Base-by-base conservation (phyloP, 2,329 filamentous ascomycete species). In the Alternaria longipes region DNA sequence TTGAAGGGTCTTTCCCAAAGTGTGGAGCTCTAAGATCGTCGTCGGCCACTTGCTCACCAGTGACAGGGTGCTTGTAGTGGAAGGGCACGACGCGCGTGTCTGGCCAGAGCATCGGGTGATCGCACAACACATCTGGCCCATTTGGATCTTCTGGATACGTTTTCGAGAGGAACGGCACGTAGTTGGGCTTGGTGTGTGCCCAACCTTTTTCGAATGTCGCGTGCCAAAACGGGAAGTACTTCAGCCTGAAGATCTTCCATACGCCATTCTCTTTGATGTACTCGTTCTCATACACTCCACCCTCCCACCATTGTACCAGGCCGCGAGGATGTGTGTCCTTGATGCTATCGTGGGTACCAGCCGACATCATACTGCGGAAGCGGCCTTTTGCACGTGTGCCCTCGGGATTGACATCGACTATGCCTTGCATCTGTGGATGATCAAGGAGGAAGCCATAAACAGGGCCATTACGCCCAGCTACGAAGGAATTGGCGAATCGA, bases 201-300 rank as follows among this genome's bases (percentile, higher is more conserved):
- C 85, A 87, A 34, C 85, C 85, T 41, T 80, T 81, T 72, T 84
- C 83, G 59, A 84, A 83, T 28, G 84, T 81, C 14, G 70, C 74
- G 50, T 87, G 85, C 85, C 85, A 87, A 74, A 87, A 86, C 1
- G 85, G 84, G 67, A 86, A 86, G 72, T 86, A 86, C 42, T 84
- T 81, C 62, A 85, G 81, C 34, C 82, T 78, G 72, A 84, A 84
- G 24, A 86, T 80, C 74, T 84, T 85, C 85, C 85, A 87, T 5
- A 81, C 76, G 5, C 84, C 84, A 60, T 83, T 73, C 66, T 86
- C 84, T 73, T 85, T 86, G 75, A 86, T 82, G 71, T 86, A 87
- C 70, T 87, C 84, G 68, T 87, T 87, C 74, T 87, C 84, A 73
- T 87, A 87, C 36, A 87, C 73, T 3, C 85, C 85, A 44, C 85